Evolutionary conservation across 2,329 filamentous ascomycete genomes (phyloP).

Genomic region (Ophiostoma piceae): DNA sequence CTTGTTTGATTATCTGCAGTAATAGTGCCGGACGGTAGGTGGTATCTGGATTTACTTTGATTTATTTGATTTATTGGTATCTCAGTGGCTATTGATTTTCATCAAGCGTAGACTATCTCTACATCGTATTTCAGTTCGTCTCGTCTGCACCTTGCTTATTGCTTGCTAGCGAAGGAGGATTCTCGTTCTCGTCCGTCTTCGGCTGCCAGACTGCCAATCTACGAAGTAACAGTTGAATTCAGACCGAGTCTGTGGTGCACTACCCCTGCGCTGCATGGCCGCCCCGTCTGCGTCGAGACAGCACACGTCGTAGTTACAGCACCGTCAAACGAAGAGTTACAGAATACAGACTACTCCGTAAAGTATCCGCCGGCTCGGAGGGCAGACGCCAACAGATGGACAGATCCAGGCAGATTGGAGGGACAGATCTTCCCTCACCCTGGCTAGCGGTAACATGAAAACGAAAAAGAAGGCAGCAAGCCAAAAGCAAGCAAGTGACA

Average conservation of each 20-base stretch:
- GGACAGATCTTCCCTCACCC: slow-evolving; percentile 12
- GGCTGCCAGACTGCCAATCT: background rate
- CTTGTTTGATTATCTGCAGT: background rate
- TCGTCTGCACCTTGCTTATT: background rate
- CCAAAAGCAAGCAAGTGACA: slow-evolving; percentile 6
- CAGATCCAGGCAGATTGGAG: background rate
- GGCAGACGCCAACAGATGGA: background rate
- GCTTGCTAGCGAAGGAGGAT: background rate
- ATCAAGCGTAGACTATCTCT: background rate
- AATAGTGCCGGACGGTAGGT: background rate
- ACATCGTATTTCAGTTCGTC: background rate
- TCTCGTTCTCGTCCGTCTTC: slow-evolving; percentile 13
- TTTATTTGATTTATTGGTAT: slow-evolving; percentile 11
- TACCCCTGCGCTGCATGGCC: slow-evolving; percentile 7
- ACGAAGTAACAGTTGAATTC: background rate
- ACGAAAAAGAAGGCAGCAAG: slow-evolving; percentile 7
- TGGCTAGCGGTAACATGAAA: background rate
- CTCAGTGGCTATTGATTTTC: background rate
- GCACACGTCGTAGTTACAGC: background rate
- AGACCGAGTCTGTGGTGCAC: background rate
- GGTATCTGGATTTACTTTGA: background rate
- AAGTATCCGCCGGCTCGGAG: background rate
- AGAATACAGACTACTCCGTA: too few relatives aligned
- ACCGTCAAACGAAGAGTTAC: background rate
- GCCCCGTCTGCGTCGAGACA: slow-evolving; percentile 1